These are phyloP conservation scores for Penicillium cinerascens DNA, from an alignment of 495 filamentous ascomycete genomes.

Conservation along the genomic window DNA sequence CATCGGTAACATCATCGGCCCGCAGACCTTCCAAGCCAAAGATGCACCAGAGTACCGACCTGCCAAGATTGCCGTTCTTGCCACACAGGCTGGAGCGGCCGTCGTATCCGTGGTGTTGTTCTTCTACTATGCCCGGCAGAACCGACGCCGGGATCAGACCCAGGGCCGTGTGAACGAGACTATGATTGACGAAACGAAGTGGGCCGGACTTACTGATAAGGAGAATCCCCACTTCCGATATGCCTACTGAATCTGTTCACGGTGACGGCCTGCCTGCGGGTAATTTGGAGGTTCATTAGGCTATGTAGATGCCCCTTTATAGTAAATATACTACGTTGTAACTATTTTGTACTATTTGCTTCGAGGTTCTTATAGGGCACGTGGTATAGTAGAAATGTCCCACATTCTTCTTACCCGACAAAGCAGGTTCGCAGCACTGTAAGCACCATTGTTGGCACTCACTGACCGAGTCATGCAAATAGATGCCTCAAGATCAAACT, in stretches of 20 bases:
- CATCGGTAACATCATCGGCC: constrained; percentile 63
- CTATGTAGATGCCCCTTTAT: no score
- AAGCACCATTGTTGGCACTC: no score
- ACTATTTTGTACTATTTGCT: no score
- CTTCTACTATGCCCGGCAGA: constrained; percentile 44
- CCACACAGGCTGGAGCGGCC: constrained; percentile 42
- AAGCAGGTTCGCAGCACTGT: no score
- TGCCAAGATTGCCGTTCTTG: constrained; percentile 59
- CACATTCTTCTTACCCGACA: no score
- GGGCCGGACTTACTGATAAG: constrained; percentile 43
- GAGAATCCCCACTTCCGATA: constrained; percentile 42
- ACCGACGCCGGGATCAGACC: constrained; percentile 32
- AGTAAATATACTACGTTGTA: no score
- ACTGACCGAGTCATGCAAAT: no score
- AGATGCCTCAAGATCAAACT: no score
- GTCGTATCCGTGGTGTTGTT: constrained; percentile 38
- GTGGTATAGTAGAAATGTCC: no score
- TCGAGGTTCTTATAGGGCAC: no score
- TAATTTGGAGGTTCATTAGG: no score
- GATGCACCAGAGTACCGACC: constrained; percentile 60
- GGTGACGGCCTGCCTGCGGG: no score
- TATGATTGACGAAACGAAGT: constrained; percentile 26
- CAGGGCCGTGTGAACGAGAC: constrained; percentile 17
- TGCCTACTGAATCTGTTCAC: constrained; percentile 30
- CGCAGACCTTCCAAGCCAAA: constrained; percentile 58